Base-by-base conservation (phyloP, 441 rosid genomes). In the Gossypium schwendimanii region DNA sequence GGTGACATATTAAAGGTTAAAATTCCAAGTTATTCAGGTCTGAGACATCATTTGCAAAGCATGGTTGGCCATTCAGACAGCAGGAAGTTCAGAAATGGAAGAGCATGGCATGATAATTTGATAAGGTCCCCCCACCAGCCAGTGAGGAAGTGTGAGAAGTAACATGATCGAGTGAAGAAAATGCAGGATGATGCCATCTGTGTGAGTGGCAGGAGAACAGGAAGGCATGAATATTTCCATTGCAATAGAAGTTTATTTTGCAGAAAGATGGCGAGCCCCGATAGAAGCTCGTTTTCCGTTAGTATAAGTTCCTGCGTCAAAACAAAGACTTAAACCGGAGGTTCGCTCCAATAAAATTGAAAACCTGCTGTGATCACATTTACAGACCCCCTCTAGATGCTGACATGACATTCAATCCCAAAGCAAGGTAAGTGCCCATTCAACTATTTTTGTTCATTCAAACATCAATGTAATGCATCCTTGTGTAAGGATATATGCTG, bases 251-350 rank as follows among this genome's bases (percentile, higher is more conserved):
- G 69, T 45, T 77, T 76, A 75, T 84, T 31, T 31, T 31, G 84
- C 82, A 84, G 83, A 82, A 83, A 81, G 87, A 78, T 79, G 84
- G 67, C 81, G 71, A 84, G 87, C 86, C 81, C 77, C 6, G 83
- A 87, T 33, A 82, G 83, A 85, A 84, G 50, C 87, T 91, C 91
- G 85, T 55, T 77, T 80, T 82, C 85, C 91, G 81, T 83, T 83
- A 79, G 84, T 75, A 79, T 77, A 77, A 64, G 87, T 76, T 86
- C 95, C 97, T 91, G 97, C 93, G 90, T 86, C 88, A 87, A 91
- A 91, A 88, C 84, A 91, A 91, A 88, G 87, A 79, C 91, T 91
- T 85, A 82, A 89, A 82, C 83, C 64, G 77, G 84, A 73, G 81
- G 59, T 72, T 78, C 80, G 75, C 85, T 78, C 77, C 80, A 71